Base-by-base conservation (phyloP, 176 grass and related monocot genomes). In the Cymbopogon citratus region DNA sequence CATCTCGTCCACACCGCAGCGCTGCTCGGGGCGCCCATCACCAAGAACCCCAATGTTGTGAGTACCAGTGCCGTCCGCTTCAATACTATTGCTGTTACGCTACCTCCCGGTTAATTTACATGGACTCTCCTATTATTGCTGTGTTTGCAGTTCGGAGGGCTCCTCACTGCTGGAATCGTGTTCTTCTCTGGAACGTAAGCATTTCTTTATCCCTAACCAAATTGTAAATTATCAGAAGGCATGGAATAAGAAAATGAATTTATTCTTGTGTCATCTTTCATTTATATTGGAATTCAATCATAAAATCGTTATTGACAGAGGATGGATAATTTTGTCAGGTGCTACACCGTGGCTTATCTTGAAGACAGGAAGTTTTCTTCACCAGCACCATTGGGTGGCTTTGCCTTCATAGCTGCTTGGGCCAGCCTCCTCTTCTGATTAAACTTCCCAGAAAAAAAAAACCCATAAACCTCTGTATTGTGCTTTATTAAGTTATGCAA, bases 141-240 rank as follows among this genome's bases (percentile, higher is more conserved):
- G 21, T 59, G n/a, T 12, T 11, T 91, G 76, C 96, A 93, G 96
- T 98, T 98, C 38, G 96, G 92, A 80, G 92, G 96, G 8, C 89
- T 98, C 70, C 87, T 98, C 24, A 93, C 90, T 5, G 78, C 89
- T 68, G 90, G 96, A 36, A 95, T 98, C 25, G 70, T 98, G 68
- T 51, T 92, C 25, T 98, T 98, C 76, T 98, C 92, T 66, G 96
- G 96, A 89, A 95, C 96, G 96, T 98, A 87, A 82, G 92, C 78
- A 13, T 45, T 1, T 16, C 0, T 12, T 16, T 67, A 4, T 66
- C 16, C 39, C 34, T 46, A 44, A 35, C 16, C 26, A 5, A 1
- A 71, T 5, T 10, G 10, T 1, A 41, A 76, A 73, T 19, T 49
- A 1, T 27, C 14, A 9, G 3, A 34, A 25, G 0, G 2, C 7